Evolutionary conservation across 331 rosid genomes (phyloP), one percentile per base, ranked within the genome.

Genomic region (Pyrus hybrid): DNA sequence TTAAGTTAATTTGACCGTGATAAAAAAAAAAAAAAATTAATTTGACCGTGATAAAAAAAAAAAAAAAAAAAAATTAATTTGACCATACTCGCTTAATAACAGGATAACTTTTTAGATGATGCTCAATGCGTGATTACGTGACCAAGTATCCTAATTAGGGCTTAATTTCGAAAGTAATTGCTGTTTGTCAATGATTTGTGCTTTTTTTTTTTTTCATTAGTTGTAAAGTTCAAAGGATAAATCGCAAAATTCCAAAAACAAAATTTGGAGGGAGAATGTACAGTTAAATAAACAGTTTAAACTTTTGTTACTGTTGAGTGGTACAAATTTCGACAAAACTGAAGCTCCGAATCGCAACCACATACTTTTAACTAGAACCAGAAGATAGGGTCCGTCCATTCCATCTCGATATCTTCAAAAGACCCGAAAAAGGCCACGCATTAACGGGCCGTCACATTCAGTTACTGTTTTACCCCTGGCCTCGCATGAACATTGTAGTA

Each of bases 361-460:
- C 78, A 77, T 69, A 63, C 30, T 77, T 65, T 41, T 12, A 1
- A 13, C 29, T 20, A 11, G 5, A 62, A 49, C 67, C 0, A 35
- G 63, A 35, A n/a, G n/a, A n/a, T n/a, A n/a, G n/a, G 7, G 73
- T 70, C 87, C 90, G 84, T 89, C 71, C 77, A 83, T 81, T 82
- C 58, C 58, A 78, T 84, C 91, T 89, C 90, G 90, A 85, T 87
- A 64, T 76, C 81, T 80, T 61, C 83, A 80, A 81, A 80, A 87
- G n/a, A 70, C 60, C 78, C 84, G 67, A 57, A 78, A 83, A 89
- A 82, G 63, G 76, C 89, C 84, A 76, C 77, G 87, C 84, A 87
- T 82, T 77, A 85, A 87, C 83, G 83, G 76, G 87, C 80, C 93
- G 93, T 87, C 90, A 85, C 87, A 87, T 87, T 85, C 91, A 89